These are phyloP conservation scores for Eutypella sp. DNA, from an alignment of 2,329 filamentous ascomycete genomes.

Conservation along the genomic window DNA sequence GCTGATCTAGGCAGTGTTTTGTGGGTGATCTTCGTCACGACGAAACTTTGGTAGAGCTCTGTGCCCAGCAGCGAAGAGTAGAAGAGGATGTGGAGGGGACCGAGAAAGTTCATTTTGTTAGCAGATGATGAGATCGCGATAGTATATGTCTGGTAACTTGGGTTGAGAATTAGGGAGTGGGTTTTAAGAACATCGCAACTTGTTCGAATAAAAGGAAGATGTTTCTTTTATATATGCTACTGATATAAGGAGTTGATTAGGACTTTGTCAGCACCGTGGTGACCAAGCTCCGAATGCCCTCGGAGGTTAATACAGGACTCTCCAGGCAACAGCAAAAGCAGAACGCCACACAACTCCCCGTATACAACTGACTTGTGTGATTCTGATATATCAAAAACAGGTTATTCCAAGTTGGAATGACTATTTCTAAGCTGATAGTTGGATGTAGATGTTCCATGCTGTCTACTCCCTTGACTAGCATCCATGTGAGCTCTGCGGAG, in stretches of 20 bases:
- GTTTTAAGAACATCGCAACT: too few species aligned
- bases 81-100: slow-evolving; percentile 32
- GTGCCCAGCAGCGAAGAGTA: slow-evolving; percentile 36
- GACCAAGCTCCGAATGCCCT: background rate
- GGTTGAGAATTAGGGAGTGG: too few species aligned
- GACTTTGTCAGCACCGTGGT: background rate
- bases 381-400: too few species aligned
- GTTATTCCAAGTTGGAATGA: too few species aligned
- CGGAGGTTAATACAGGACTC: background rate
- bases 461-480: too few species aligned
- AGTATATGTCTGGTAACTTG: too few species aligned
- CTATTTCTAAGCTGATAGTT: too few species aligned
- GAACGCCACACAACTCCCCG: background rate
- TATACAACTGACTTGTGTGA: background rate
- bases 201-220: too few species aligned
- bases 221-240: too few species aligned
- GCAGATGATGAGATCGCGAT: background rate
- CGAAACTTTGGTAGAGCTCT: slow-evolving; percentile 35
- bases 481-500: too few species aligned
- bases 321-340: background rate
- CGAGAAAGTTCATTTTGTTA: slow-evolving; percentile 12
- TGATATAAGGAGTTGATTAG: background rate
- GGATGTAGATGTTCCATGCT: too few species aligned
- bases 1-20: slow-evolving; percentile 28
- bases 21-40: slow-evolving; percentile 31